Base-by-base conservation (phyloP, 129 eudicot genomes). In the Arctium lappa region DNA sequence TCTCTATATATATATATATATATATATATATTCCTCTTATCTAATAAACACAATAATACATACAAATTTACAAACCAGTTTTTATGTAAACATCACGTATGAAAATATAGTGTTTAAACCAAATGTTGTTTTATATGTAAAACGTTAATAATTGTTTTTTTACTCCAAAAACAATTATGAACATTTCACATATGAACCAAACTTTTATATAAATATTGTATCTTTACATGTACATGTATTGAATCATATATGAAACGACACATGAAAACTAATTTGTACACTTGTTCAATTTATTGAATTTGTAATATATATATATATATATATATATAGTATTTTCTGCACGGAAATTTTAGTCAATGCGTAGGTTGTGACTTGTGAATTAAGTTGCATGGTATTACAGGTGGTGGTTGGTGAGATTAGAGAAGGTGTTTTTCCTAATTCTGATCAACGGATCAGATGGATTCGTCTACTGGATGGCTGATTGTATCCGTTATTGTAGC, bases 391-490 rank as follows among this genome's bases (percentile, higher is more conserved):
- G 83, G 80, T 77, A 62, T 66, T 68, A 16, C 73, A 74, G 88
- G 85, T 80, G 85, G 85, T 48, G 66, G 22, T 82, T 42, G 75
- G 75, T 62, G 30, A 63, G 75, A 76, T 74, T 18, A 31, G 74
- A 30, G 29, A 42, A 53, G 80, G 62, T 50, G 44, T 16, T 15
- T 16, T 15, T 3, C 44, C 29, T 60, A 68, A 32, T 10, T 56
- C n/a, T 29, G 65, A 16, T 70, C 38, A 34, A 69, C 42, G 60
- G 53, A 3, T 36, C 33, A 44, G 42, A 91, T 91, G 95, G 95
- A 91, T 18, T 4, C 71, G 37, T 81, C 88, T 44, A 85, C 88
- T 0, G 79, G 76, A 8, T 84, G 84, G 90, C 30, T 91, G 83
- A 69, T 89, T 38, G 29, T 84, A 4, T 82, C 89, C 0, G 10